Evolutionary conservation across 352 stramenopile genomes (phyloP), one percentile per base, ranked within the genome.

Genomic region (Globisporangium okanoganense): DNA sequence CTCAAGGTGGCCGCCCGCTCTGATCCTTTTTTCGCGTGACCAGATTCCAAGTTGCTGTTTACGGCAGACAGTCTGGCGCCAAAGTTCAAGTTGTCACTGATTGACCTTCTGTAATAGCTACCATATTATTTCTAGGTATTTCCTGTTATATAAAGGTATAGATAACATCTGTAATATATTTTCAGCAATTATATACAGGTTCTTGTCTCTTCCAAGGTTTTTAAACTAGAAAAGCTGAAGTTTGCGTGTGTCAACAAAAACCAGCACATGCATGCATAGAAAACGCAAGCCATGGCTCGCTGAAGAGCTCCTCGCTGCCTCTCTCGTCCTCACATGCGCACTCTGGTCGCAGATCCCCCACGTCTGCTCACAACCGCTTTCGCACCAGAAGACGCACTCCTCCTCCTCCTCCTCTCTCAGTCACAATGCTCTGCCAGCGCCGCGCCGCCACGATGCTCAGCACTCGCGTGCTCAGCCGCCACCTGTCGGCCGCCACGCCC

Each of bases 401-500:
- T 7, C 27, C 3, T n/a, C 43, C 35, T 24, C 13, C 27, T 31
- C 52, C 52, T 22, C 20, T 27, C 48, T 20, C 18, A 50, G 25
- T 40, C 49, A 50, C 5, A 14, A 82, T 82, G 72, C 53, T 83
- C 41, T 45, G 41, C 43, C 57, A 56, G 56, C 68, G 61, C 65
- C 68, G 47, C 29, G 48, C 25, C 25, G 41, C 41, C 55, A n/a
- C 58, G 31, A 16, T 64, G 12, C 35, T 70, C 25, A 31, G 58
- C 27, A 69, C 70, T 6, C 67, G 60, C 52, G 66, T 78, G 20
- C 25, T 76, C 18, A 57, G 67, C 58, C 78, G 81, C 50, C 64
- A 78, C 44, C 76, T 88, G 51, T 81, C 77, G 20, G 64, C 67
- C 36, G 63, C 61, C 9, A 65, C 66, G 0, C 54, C 68, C 5